Base-by-base conservation (phyloP, 805 yeast species). In the Ogataea allantospora region DNA sequence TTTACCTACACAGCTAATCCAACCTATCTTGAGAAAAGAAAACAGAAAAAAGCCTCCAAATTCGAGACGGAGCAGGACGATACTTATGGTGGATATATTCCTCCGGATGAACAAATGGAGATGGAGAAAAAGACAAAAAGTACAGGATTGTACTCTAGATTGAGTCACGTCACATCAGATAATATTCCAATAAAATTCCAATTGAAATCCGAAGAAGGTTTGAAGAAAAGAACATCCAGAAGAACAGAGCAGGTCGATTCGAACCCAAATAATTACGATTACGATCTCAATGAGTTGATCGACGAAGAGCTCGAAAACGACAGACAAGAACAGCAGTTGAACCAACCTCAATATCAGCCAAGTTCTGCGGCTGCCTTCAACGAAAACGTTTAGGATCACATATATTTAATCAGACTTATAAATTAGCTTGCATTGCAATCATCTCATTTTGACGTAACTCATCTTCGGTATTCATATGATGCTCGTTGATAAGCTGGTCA, bases 201-300 rank as follows among this genome's bases (percentile, higher is more conserved):
- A 15, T 28, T 58, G n/a, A 44, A 46, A 13, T 41, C 45, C 10
- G 54, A 51, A 6, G 29, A 16, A 2, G 30, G 24, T 3, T 40
- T 55, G 16, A 57, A 50, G 22, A 46, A 42, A 25, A 47, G 62
- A 38, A 31, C 32, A 3, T 21, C 22, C 10, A 28, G 32, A 18
- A 34, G 26, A 6, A 14, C 30, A 4, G 27, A 20, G 5, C 27
- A 8, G 8, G 8, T 31, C 7, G 52, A 52, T 34, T 41, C 51
- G 3, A 68, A 71, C 48, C 76, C 77, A 6, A 66, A 69, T 44
- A 53, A 46, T 2, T 73, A 60, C 52, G 78, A 73, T 47, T 73
- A 63, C 42, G 75, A 71, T 43, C 48, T 73, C 18, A 68, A 73
- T 43, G 76, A 72, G 10, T 55, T 73, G 33, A 71, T 73, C 19